Percentiles rank a stretch among this genome's conserved stretches.
Evolutionary conservation across 805 yeast genomes (phyloP).

Genomic region (Zygotorulaspora sp.): DNA sequence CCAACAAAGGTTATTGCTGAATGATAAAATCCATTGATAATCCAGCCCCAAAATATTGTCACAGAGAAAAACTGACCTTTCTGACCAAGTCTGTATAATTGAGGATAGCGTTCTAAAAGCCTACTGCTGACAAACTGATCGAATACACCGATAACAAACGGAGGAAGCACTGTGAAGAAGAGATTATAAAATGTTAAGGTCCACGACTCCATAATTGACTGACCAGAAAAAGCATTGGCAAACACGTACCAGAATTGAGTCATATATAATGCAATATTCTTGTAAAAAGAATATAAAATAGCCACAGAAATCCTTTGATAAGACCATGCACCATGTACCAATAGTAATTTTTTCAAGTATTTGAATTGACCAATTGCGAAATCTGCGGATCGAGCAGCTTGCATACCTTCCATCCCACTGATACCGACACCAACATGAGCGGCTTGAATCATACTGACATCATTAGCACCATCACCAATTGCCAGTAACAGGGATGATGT

Average conservation of each 20-base stretch:
- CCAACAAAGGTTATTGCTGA: conserved; percentile 80
- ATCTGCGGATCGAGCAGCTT: conserved; percentile 98
- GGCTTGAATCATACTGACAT: conserved; percentile 98
- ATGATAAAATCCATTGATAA: conserved; percentile 90
- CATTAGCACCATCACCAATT: conserved; percentile 98
- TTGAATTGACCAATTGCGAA: conserved; percentile 94
- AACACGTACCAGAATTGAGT: conserved; percentile 98
- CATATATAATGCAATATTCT: conserved; percentile 92
- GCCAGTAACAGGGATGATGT: conserved; percentile 73
- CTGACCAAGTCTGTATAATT: conserved; percentile 86
- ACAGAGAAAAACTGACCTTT: conserved; percentile 84
- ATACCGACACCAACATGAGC: conserved; percentile 99
- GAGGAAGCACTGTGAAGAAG: conserved; percentile 90
- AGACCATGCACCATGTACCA: conserved; percentile 98
- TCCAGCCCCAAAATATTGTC: conserved; percentile 95
- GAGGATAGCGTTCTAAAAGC: conserved; percentile 86
- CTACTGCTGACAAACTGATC: conserved; percentile 94
- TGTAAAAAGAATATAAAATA: conserved; percentile 90
- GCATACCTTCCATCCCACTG: conserved; percentile 99
- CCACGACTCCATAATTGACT: conserved; percentile 96
- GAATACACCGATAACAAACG: conserved; percentile 92
- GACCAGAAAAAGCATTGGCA: conserved; percentile 88
- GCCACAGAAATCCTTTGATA: conserved; percentile 92
- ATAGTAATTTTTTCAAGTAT: conserved; percentile 70
- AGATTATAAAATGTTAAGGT: conserved; percentile 94